phyloP scores from a whole-genome alignment of 2,329 filamentous ascomycete genomes.

The Cadophora malorum region DNA sequence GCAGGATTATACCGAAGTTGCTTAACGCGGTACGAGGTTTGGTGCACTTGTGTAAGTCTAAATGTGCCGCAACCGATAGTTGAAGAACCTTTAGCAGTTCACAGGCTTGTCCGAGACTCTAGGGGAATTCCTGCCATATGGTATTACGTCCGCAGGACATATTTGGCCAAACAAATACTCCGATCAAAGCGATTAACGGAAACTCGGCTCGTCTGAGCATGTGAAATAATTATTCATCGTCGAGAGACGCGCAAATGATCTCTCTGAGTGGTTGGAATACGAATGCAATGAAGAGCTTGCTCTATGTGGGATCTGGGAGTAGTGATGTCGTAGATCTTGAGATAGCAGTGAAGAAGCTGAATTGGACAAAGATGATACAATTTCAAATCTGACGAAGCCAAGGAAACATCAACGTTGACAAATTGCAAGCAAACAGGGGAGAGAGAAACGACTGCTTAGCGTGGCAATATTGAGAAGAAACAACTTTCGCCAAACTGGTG shows the following conservation, averaged over 20 bases:
- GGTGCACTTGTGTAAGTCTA: background rate
- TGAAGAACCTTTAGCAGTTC: background rate
- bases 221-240: background rate
- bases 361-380: background rate
- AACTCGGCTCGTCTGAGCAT: constrained; percentile 1
- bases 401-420: background rate
- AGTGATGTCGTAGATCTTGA: constrained; percentile 10
- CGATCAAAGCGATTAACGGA: too few species aligned
- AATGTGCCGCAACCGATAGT: constrained; percentile 4
- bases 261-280: background rate
- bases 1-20: constrained; percentile 17
- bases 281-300: background rate
- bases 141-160: background rate
- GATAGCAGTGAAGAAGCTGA: background rate
- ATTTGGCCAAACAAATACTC: background rate
- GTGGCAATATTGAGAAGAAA: background rate
- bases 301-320: background rate
- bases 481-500: background rate
- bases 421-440: background rate
- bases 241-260: background rate
- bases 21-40: constrained; percentile 8
- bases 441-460: background rate
- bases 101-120: background rate
- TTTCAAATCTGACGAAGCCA: background rate
- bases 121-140: constrained; percentile 18